Conservation (phyloP, 331 rosid species). For the Pyrus hybrid region DNA sequence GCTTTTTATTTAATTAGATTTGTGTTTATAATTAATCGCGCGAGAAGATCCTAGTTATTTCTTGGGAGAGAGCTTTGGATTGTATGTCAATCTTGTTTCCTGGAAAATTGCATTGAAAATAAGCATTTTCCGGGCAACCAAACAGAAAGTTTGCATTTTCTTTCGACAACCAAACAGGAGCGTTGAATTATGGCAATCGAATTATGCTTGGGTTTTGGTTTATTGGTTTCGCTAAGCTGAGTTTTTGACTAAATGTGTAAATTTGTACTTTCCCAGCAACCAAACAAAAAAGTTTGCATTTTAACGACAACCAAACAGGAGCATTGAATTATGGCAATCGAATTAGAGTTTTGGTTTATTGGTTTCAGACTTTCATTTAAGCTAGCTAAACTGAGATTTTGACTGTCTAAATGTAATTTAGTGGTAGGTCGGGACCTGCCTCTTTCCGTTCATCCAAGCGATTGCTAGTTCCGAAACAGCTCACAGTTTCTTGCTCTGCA, state of each 20-base stretch:
- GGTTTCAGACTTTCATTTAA: background rate
- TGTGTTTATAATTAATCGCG: background rate
- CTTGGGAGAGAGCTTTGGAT: background rate
- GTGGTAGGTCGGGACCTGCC: slow-evolving; percentile 32
- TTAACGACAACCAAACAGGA: background rate
- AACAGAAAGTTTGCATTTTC: background rate
- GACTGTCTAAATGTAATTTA: background rate
- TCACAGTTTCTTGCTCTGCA: slow-evolving; percentile 28
- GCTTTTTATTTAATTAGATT: background rate
- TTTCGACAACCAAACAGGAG: background rate
- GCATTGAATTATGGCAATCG: background rate
- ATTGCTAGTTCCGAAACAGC: slow-evolving; percentile 20
- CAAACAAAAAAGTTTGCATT: background rate
- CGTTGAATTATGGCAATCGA: background rate
- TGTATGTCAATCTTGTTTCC: background rate
- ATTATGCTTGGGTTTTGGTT: background rate
- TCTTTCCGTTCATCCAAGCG: slow-evolving; percentile 20
- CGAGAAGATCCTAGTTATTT: background rate
- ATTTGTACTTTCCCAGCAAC: background rate
- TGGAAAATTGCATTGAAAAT: background rate
- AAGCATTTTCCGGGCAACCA: background rate
- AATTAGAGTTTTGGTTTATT: background rate
- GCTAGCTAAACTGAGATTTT: background rate
- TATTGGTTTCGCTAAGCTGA: background rate
- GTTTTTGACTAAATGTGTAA: background rate